phyloP scores from a whole-genome alignment of 441 rosid genomes.

The Bruguiera hainesii region DNA sequence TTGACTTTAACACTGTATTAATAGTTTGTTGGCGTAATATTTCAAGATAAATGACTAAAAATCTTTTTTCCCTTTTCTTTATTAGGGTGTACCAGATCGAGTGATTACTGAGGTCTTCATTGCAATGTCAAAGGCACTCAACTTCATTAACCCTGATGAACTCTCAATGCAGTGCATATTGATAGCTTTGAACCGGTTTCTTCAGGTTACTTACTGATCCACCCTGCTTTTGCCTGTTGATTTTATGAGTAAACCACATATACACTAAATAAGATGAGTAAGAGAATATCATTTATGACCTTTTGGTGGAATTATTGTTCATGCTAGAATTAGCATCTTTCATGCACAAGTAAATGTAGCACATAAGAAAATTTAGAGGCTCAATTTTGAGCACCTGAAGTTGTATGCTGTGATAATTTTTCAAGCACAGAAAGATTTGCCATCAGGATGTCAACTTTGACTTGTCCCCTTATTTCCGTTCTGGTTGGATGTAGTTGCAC shows the following conservation, averaged over 20 bases:
- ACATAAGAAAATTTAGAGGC: not conserved
- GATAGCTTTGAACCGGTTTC: constrained; percentile 89
- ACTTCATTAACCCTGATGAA: constrained; percentile 89
- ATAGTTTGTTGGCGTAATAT: not conserved
- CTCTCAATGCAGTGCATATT: constrained; percentile 92
- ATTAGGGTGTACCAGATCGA: constrained; percentile 84
- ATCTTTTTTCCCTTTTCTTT: constrained; percentile 10
- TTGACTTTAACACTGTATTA: too few species aligned
- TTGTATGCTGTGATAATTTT: too few species aligned
- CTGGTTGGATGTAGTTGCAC: not conserved
- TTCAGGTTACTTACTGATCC: constrained; percentile 50
- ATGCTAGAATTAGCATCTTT: not conserved
- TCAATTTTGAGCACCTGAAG: too few species aligned
- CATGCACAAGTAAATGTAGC: not conserved
- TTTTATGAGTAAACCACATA: not conserved
- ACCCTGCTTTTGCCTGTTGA: not conserved
- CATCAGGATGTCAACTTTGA: not conserved
- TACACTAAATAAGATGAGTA: not conserved
- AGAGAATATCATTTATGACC: not conserved
- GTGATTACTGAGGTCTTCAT: constrained; percentile 91
- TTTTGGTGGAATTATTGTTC: constrained; percentile 2
- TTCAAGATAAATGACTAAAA: not conserved
- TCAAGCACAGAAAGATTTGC: not conserved
- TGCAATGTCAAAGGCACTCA: constrained; percentile 96
- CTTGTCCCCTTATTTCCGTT: not conserved